Evolutionary conservation across 176 grass and related monocot species (phyloP).

Genomic region (Musa schizocarpa): DNA sequence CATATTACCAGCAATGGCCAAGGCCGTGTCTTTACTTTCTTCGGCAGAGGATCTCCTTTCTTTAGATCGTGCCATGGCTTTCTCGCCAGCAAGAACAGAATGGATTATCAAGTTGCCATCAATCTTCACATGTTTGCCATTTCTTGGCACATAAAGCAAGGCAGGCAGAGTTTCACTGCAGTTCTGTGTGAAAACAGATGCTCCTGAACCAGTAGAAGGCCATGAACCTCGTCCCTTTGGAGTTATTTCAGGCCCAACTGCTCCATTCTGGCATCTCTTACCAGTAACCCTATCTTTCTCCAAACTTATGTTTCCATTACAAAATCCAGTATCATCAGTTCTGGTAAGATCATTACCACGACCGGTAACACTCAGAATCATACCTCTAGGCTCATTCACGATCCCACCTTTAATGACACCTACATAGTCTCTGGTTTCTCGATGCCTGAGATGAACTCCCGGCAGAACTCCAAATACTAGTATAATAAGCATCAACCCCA

Average conservation of each 20-base stretch:
- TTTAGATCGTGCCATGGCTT: constrained; percentile 47
- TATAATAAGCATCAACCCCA: constrained; percentile 58
- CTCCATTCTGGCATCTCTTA: neutral
- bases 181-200: constrained; percentile 19
- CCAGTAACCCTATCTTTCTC: constrained; percentile 24
- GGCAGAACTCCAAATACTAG: constrained; percentile 51
- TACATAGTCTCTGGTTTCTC: constrained; percentile 20
- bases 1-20: constrained; percentile 49
- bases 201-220: constrained; percentile 15
- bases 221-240: neutral
- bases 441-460: constrained; percentile 42
- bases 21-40: constrained; percentile 61
- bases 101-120: constrained; percentile 97
- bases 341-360: constrained; percentile 27
- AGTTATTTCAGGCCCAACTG: constrained; percentile 16
- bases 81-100: constrained; percentile 92
- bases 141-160: constrained; percentile 91
- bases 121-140: constrained; percentile 97
- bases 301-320: constrained; percentile 21
- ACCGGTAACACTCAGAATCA: constrained; percentile 38
- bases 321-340: constrained; percentile 27
- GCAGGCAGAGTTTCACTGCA: constrained; percentile 74
- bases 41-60: constrained; percentile 21
- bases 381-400: constrained; percentile 34
- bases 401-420: constrained; percentile 26